phyloP scores from a whole-genome alignment of 768 basidiomycete genomes.

The Leucosporidium creatinivorum region DNA sequence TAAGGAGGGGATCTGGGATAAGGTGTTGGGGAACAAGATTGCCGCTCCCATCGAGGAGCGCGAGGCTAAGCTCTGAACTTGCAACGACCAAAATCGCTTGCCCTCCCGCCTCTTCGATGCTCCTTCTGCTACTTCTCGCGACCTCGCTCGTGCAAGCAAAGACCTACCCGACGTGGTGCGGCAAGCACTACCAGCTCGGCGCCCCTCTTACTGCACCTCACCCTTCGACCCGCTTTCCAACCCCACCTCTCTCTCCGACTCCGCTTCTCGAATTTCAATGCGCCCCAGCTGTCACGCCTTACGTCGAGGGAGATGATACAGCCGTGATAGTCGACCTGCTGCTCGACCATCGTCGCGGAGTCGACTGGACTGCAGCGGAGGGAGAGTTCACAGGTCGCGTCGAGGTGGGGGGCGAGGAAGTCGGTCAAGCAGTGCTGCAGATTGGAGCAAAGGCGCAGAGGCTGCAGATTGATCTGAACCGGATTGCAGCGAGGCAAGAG shows the following conservation, averaged over 20 bases:
- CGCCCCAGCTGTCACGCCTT: neutral
- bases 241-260: neutral
- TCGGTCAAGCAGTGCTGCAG: neutral
- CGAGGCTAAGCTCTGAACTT: neutral
- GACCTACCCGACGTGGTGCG: neutral
- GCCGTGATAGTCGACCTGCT: neutral
- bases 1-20: neutral
- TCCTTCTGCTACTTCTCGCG: neutral
- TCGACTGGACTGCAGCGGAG: neutral
- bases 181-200: conserved; percentile 1
- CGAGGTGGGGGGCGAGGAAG: neutral
- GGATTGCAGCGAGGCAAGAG: neutral
- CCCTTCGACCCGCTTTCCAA: neutral
- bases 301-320: neutral
- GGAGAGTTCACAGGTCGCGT: neutral
- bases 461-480: neutral
- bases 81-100: too few species aligned
- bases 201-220: neutral
- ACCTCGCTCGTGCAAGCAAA: neutral
- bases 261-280: conserved; percentile 3
- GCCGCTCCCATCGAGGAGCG: neutral
- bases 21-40: neutral
- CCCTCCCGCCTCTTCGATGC: neutral
- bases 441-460: neutral
- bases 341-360: neutral